Percentiles rank a stretch among this genome's conserved stretches.
Conservation (phyloP, 495 filamentous ascomycete species). For the Xylaria telfairii region DNA sequence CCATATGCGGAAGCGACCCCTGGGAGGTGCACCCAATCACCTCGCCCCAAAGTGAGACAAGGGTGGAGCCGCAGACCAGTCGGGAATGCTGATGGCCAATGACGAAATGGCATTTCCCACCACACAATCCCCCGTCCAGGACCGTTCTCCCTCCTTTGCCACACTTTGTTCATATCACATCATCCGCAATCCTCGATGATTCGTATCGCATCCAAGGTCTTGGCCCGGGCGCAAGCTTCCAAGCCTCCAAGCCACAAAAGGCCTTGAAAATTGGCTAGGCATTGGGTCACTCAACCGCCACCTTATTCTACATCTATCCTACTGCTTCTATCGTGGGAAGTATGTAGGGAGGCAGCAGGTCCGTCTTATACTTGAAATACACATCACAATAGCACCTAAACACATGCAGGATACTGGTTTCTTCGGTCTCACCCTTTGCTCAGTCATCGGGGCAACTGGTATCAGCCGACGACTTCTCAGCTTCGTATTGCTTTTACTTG, state of each 20-base stretch:
- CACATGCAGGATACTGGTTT: not conserved
- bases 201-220: not conserved
- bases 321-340: not conserved
- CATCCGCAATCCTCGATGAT: not conserved
- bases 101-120: not conserved
- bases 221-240: not conserved
- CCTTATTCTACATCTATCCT: not conserved
- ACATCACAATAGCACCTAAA: not conserved
- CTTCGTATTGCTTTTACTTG: not conserved
- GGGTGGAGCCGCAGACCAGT: not conserved
- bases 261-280: not conserved
- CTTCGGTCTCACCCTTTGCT: not conserved
- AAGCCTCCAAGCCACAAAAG: not conserved
- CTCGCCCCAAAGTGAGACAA: not conserved
- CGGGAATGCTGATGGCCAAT: slow-evolving; percentile 2
- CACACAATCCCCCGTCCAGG: not conserved
- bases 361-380: not conserved
- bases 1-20: not conserved
- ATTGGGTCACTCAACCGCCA: not conserved
- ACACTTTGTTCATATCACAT: slow-evolving; percentile 11
- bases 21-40: slow-evolving; percentile 16
- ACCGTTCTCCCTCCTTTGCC: not conserved
- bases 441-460: not conserved
- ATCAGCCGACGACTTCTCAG: not conserved
- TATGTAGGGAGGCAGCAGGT: not conserved